These are phyloP conservation scores for Manihot esculenta DNA, from an alignment of 441 rosid genomes.

Conservation along the genomic window DNA sequence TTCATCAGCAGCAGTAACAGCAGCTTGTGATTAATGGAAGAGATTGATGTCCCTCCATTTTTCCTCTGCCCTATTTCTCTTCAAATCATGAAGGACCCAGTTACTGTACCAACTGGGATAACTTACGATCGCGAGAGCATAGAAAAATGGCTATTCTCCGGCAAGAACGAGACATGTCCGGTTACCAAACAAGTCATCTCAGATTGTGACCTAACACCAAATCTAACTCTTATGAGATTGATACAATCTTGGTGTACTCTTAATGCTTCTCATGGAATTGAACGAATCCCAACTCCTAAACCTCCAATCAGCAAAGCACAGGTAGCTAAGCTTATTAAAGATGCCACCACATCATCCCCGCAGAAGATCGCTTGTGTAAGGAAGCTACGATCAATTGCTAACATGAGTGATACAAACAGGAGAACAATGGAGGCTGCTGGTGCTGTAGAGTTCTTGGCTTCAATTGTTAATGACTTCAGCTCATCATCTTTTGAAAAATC, in stretches of 20 bases:
- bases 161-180: slow-evolving; percentile 60
- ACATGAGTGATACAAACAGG: slow-evolving; percentile 50
- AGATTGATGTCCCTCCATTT: slow-evolving; percentile 66
- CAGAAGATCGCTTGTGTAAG: slow-evolving; percentile 48
- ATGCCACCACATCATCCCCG: slow-evolving; percentile 43
- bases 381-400: slow-evolving; percentile 54
- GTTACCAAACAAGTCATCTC: slow-evolving; percentile 60
- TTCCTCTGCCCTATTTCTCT: slow-evolving; percentile 82
- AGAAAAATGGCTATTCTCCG: slow-evolving; percentile 60
- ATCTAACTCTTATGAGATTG: slow-evolving; percentile 71
- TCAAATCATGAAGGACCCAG: slow-evolving; percentile 85
- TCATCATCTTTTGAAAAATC: slow-evolving; percentile 23
- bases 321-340: slow-evolving; percentile 50
- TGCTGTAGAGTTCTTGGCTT: slow-evolving; percentile 59
- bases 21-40: slow-evolving; percentile 42
- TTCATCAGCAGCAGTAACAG: too few relatives aligned
- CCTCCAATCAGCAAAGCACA: slow-evolving; percentile 57
- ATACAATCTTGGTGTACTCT: slow-evolving; percentile 91
- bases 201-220: slow-evolving; percentile 68
- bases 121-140: slow-evolving; percentile 78
- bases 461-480: slow-evolving; percentile 35
- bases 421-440: slow-evolving; percentile 75
- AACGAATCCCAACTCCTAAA: slow-evolving; percentile 79
- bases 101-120: slow-evolving; percentile 64
- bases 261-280: slow-evolving; percentile 68